Evolutionary conservation across 305 asterid species (phyloP).

Genomic region (Rubia tinctorum): DNA sequence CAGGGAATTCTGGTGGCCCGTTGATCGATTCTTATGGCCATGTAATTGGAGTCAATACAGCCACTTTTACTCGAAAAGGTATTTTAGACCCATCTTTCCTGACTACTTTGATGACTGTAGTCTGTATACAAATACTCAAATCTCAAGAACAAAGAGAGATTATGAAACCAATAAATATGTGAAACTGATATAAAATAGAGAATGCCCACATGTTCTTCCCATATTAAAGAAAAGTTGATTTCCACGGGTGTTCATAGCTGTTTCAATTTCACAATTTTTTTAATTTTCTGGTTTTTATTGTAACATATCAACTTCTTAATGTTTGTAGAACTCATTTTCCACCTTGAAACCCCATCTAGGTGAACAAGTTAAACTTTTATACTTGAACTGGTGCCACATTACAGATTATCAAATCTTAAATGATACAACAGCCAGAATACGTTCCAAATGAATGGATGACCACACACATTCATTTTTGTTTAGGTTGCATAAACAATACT

Average conservation of each 20-base stretch:
- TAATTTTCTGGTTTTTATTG: neutral
- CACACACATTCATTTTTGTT: no score
- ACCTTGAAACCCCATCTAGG: neutral
- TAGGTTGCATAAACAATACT: no score
- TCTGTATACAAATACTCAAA: neutral
- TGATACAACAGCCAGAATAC: no score
- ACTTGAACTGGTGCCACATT: neutral
- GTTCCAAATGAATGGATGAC: no score
- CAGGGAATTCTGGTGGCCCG: constrained; percentile 92
- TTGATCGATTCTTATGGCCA: constrained; percentile 75
- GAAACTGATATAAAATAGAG: neutral
- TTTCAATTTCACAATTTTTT: neutral
- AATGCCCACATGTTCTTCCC: neutral
- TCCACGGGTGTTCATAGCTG: no score
- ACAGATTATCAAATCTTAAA: no score
- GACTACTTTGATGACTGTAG: neutral
- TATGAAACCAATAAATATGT: neutral
- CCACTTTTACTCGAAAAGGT: constrained; percentile 92
- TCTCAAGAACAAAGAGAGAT: neutral
- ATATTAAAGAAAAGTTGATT: neutral
- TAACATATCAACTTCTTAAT: neutral
- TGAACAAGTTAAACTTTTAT: neutral
- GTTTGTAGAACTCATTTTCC: neutral
- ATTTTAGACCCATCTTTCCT: neutral
- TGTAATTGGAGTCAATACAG: constrained; percentile 78